These are phyloP conservation scores for Taxawa tesnikishii DNA, from an alignment of 2,329 filamentous ascomycete genomes.

Conservation along the genomic window DNA sequence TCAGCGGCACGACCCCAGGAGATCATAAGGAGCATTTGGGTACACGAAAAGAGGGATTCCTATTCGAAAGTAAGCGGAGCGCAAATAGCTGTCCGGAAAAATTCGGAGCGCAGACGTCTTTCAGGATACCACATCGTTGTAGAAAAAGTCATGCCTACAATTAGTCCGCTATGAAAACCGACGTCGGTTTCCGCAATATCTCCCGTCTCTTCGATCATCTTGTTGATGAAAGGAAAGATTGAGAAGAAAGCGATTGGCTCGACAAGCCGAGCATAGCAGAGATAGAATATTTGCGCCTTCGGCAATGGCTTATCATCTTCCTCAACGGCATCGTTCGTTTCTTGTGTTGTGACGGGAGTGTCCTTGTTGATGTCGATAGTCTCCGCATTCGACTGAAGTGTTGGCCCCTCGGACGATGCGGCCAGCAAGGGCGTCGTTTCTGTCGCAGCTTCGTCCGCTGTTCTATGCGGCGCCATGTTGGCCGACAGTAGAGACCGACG, in stretches of 20 bases:
- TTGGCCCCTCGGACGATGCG: slow-evolving; percentile 2
- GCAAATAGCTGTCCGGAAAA: too few species aligned
- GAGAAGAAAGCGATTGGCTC: slow-evolving; percentile 76
- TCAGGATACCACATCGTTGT: too few species aligned
- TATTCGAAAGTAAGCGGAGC: slow-evolving; percentile 5
- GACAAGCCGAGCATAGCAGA: slow-evolving; percentile 61
- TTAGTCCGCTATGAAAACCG: slow-evolving; percentile 68
- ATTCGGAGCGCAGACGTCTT: too few species aligned
- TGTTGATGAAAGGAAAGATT: slow-evolving; percentile 69
- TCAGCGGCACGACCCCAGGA: slow-evolving; percentile 59
- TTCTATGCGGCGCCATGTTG: not conserved
- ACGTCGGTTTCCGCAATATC: slow-evolving; percentile 51
- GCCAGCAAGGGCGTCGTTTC: slow-evolving; percentile 6
- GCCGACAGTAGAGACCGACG: too few species aligned
- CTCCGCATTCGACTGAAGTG: slow-evolving; percentile 3
- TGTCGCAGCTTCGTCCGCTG: not conserved
- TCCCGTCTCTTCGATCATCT: slow-evolving; percentile 61
- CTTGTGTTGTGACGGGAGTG: not conserved
- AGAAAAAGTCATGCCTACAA: slow-evolving; percentile 24
- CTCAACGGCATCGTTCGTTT: not conserved
- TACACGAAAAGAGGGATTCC: slow-evolving; percentile 56
- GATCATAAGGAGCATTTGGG: slow-evolving; percentile 69
- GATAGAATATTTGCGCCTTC: slow-evolving; percentile 53
- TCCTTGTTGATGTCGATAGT: slow-evolving; percentile 2
- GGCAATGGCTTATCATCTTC: slow-evolving; percentile 39